Base-by-base conservation (phyloP, 1,284 basidiomycete species). In the Wallemia mellicola region DNA sequence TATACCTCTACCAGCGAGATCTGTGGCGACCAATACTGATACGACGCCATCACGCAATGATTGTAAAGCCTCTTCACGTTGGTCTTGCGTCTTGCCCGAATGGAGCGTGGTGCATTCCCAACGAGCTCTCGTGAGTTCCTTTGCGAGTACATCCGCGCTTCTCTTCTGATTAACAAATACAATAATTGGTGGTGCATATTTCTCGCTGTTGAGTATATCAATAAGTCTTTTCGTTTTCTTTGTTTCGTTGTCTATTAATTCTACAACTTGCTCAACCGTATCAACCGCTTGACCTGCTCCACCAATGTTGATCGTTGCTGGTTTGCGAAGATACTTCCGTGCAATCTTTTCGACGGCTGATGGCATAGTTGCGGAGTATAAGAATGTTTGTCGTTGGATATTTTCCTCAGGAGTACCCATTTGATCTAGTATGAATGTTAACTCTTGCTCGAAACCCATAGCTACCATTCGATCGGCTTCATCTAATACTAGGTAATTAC, bases 101-200 rank as follows among this genome's bases (percentile, higher is more conserved):
- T 99, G 94, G 63, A 99, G 69, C 0, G 88, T 91, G 9, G 86
- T 79, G 0, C 83, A 81, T 62, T 75, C 82, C 57, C 59, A 61
- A 54, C 56, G 25, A 24, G 58, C 56, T 60, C 86, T 82, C 59
- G 81, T 79, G 7, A 98, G 74, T 67, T 94, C 89, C 69, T 86
- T 86, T 38, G 86, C 83, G 24, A 99, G 84, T 79, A 86, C 83
- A 67, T 99, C 92, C 56, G 91, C 92, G 3, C 86, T 91, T 75
- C 92, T 92, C 76, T 96, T 98, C 71, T 96, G 91, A 71, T 96
- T 98, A 74, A 95, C 89, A 72, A 98, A 99, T 15, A 92, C 85
- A 64, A 99, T 98, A 67, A 98, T 96, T 1, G 94, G 94, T 26
- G 92, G 80, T 26, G 79, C 71, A 70, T 82, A 86, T 60, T 77